Base-by-base conservation (phyloP, 768 basidiomycete genomes). In the Boletus reticulatus region DNA sequence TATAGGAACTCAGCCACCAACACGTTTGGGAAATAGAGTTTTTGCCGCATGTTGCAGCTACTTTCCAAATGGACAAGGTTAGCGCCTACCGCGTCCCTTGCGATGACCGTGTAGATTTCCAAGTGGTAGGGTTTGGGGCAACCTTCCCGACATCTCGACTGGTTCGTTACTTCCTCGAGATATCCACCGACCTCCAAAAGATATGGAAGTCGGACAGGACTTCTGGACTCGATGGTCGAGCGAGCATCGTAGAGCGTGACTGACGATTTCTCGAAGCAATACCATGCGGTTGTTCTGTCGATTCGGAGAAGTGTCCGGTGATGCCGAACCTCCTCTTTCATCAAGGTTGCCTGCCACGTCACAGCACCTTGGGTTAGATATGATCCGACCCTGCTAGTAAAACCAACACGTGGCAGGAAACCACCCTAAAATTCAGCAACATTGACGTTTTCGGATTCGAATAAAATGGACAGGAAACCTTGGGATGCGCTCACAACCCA, bases 301-400 rank as follows among this genome's bases (percentile, higher is more conserved):
- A 53, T 29, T 46, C 44, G 51, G 60, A 22, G 12, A 29, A 11
- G 19, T 6, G 11, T n/a, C 60, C 31, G 22, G 24, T 31, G 17
- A 17, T 22, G 34, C 44, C 29, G 39, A 38, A 32, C 39, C n/a
- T 24, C 42, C 12, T 16, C 32, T 29, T 13, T 19, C 27, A 24
- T 43, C 55, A 27, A 32, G 24, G 43, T 20, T 38, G 48, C 17
- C 37, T 60, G 61, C 58, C 61, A 64, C 50, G 62, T 64, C 60
- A 44, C 36, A 13, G 36, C 4, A 20, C 46, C 27, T 48, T 29
- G 13, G 12, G 34, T 34, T 11, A 34, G 34, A 34, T 34, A n/a
- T n/a, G n/a, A n/a, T n/a, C n/a, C 34, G 14, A 36, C 14, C 34
- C 27, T 29, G 27, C 27, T 27, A 34, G 34, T 39, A n/a, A 17